These are phyloP conservation scores for Trichoderma oligosporum DNA, from an alignment of 2,329 filamentous ascomycete species.

Conservation along the genomic window DNA sequence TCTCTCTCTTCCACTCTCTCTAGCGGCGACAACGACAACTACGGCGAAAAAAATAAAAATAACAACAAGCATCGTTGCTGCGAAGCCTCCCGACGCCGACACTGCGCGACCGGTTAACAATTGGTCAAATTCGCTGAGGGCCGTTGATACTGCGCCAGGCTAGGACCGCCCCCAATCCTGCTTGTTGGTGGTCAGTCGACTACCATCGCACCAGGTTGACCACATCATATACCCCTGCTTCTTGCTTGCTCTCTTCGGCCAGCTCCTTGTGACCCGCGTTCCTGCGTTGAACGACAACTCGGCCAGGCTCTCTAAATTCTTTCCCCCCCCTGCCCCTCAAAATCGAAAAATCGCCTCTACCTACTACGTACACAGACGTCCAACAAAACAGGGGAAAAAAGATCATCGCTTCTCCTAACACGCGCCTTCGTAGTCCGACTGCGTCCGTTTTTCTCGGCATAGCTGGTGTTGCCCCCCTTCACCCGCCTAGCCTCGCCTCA, in stretches of 20 bases:
- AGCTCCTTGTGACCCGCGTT: constrained; percentile 19
- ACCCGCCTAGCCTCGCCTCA: constrained; percentile 23
- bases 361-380: constrained; percentile 3
- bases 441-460: constrained; percentile 7
- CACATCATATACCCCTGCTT: constrained; percentile 4
- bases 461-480: constrained; percentile 22
- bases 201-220: constrained; percentile 1
- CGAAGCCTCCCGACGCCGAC: constrained; percentile 1
- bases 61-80: not conserved
- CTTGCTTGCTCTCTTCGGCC: constrained; percentile 17
- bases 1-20: constrained; percentile 1
- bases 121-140: constrained; percentile 8
- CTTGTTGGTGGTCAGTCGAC: not conserved
- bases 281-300: constrained; percentile 16
- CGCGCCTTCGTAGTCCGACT: constrained; percentile 17
- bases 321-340: not conserved
- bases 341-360: constrained; percentile 9
- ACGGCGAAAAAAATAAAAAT: not conserved
- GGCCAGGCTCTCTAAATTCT: not conserved
- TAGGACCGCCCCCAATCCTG: constrained; percentile 1
- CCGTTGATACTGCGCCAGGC: not conserved
- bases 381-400: not conserved
- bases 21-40: not conserved
- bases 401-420: constrained; percentile 8
- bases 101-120: constrained; percentile 17